A percentile compares a stretch with the other conserved stretches of the same genome.
These are phyloP conservation scores for Neurospora sp. DNA, from an alignment of 495 filamentous ascomycete species.

Conservation along the genomic window DNA sequence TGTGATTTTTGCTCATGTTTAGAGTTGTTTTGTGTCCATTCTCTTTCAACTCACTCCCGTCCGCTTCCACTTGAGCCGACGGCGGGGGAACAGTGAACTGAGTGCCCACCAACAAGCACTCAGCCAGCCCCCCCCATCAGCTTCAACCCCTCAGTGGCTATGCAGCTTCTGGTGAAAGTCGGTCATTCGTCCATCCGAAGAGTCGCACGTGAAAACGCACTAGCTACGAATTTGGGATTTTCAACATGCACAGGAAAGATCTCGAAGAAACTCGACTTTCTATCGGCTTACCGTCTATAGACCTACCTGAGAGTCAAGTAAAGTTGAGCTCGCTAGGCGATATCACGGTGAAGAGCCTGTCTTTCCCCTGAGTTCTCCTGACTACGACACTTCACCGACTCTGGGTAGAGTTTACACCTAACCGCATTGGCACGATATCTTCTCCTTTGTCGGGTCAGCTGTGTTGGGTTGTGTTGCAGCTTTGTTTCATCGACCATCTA, in stretches of 20 bases:
- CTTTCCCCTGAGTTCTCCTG: background rate
- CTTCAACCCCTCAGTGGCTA: background rate
- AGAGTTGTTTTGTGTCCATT: background rate
- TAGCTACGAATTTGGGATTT: background rate
- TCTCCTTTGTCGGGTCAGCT: background rate
- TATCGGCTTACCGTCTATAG: background rate
- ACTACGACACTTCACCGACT: background rate
- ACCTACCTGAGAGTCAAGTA: background rate
- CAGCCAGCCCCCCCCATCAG: background rate
- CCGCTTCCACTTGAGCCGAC: background rate
- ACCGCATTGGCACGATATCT: background rate
- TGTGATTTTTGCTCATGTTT: background rate
- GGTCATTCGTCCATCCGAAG: background rate
- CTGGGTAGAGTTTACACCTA: background rate
- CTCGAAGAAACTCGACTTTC: background rate
- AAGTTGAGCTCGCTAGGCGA: background rate
- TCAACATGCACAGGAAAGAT: background rate
- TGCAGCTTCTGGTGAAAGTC: background rate
- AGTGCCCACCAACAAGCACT: background rate
- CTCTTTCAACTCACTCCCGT: background rate
- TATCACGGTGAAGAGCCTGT: background rate
- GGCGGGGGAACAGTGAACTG: background rate
- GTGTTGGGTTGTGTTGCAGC: slow-evolving; percentile 19
- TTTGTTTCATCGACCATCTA: slow-evolving; percentile 20
- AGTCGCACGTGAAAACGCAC: background rate